phyloP scores from a whole-genome alignment of 2,329 filamentous ascomycete genomes.

The Fusarium dimerum region DNA sequence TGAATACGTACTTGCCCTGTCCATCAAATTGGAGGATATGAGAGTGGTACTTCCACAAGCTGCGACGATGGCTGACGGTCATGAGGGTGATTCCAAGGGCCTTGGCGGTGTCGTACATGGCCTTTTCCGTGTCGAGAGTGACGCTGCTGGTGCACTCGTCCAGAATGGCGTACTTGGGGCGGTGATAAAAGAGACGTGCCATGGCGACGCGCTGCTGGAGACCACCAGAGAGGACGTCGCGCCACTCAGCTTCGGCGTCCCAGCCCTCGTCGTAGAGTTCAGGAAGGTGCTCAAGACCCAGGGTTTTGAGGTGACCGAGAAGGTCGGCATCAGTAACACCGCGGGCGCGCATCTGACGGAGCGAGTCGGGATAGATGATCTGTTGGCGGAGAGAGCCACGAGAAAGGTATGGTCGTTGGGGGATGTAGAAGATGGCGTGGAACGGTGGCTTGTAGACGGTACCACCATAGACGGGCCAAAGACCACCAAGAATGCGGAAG shows the following conservation, averaged over 20 bases:
- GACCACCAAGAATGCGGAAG: conserved; percentile 91
- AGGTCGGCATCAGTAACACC: conserved; percentile 82
- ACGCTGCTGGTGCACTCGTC: conserved; percentile 96
- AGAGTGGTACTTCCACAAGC: conserved; percentile 94
- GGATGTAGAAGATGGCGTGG: conserved; percentile 96
- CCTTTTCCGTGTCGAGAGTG: conserved; percentile 90
- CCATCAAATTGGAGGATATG: conserved; percentile 97
- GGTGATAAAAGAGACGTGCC: conserved; percentile 91
- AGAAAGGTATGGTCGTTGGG: conserved; percentile 90
- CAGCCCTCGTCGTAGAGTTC: conserved; percentile 76
- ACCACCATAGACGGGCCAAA: conserved; percentile 98
- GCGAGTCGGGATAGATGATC: conserved; percentile 90
- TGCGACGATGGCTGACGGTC: conserved; percentile 90
- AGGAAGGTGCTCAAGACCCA: conserved; percentile 83
- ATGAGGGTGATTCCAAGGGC: conserved; percentile 88
- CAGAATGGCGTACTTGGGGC: conserved; percentile 88
- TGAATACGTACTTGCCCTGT: conserved; percentile 89
- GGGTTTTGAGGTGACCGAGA: conserved; percentile 70
- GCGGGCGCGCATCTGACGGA: conserved; percentile 84
- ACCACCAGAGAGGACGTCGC: conserved; percentile 87
- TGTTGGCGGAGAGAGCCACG: conserved; percentile 92
- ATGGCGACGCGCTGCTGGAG: conserved; percentile 96
- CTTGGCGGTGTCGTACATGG: conserved; percentile 98
- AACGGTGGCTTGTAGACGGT: conserved; percentile 89
- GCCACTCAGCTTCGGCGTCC: conserved; percentile 96